Evolutionary conservation across 306 rosid genomes (phyloP).

Genomic region (Parietaria judaica): DNA sequence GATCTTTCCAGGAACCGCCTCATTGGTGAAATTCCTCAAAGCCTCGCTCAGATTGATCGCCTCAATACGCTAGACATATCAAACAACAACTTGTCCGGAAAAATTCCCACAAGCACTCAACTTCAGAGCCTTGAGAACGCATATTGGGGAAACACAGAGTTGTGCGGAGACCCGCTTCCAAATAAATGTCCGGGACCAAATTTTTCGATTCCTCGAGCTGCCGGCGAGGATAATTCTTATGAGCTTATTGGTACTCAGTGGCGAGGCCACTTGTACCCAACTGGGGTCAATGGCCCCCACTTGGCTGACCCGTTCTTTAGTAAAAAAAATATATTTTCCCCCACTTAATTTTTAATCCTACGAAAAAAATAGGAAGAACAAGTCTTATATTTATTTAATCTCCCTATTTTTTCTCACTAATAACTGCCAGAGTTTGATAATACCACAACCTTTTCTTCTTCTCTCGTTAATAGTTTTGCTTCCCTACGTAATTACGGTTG

Average conservation of each 20-base stretch:
- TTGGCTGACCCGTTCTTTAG: too few relatives aligned
- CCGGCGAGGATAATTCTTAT: not conserved
- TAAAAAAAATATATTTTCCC: too few relatives aligned
- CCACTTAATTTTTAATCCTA: too few relatives aligned
- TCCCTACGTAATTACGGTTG: too few relatives aligned
- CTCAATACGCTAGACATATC: not conserved
- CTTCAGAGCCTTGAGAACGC: not conserved
- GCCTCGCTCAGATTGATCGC: constrained; percentile 4
- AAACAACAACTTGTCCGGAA: not conserved
- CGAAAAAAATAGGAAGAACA: too few relatives aligned
- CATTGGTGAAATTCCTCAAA: constrained; percentile 1
- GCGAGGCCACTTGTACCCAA: too few relatives aligned
- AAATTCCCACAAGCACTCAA: constrained; percentile 5
- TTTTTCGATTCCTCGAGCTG: not conserved
- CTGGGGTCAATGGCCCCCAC: too few relatives aligned
- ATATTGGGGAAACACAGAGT: not conserved
- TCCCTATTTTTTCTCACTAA: too few relatives aligned
- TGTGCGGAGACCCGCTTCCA: constrained; percentile 6
- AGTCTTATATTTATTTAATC: too few relatives aligned
- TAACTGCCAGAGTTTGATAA: too few relatives aligned
- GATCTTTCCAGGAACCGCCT: constrained; percentile 10
- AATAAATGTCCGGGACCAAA: not conserved
- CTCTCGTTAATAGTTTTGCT: too few relatives aligned
- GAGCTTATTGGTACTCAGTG: not conserved
- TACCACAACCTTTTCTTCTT: too few relatives aligned